Evolutionary conservation across 768 basidiomycete species (phyloP), one percentile per base, ranked within the genome.

Genomic region (Mycena venus): DNA sequence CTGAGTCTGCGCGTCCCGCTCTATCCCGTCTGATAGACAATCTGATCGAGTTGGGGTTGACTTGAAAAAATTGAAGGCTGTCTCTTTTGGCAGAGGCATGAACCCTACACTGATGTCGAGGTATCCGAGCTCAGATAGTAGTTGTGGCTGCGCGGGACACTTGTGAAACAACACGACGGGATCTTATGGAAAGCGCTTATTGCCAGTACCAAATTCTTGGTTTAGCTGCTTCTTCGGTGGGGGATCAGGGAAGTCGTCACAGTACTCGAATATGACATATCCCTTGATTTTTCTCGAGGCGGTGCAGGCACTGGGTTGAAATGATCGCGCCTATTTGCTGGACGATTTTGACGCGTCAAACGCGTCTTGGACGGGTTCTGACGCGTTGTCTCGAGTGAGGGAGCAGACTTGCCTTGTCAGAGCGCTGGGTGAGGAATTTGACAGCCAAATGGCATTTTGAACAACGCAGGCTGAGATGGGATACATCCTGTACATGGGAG

Each of bases 371-470:
- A 32, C 12, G 53, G 36, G 27, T 14, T 40, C 17, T 31, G 61
- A 69, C 60, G 59, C 40, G 68, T 42, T 44, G 67, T 14, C 29
- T n/a, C 31, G 47, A 68, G 55, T 7, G 25, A 32, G 42, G 56
- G 2, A 47, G 58, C 6, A 70, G 47, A 23, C 61, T 36, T 11
- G 59, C 58, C 12, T 51, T 62, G 15, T 58, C 72, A n/a, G 56
- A 19, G 8, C 32, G 23, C 7, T 36, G 60, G 10, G 55, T 29
- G 47, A 63, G 63, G 38, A 55, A 42, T 44, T 19, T 31, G 51
- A 61, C 59, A 9, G 34, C 53, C 60, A 70, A 62, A 23, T 68
- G 67, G 29, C 67, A 68, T 6, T 51, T 32, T 19, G 17, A 19
- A 44, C 42, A 61, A n/a, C 25, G 4, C 19, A 27, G 31, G 34